phyloP scores from a whole-genome alignment of 768 basidiomycete species.

The Pholiota microspora region DNA sequence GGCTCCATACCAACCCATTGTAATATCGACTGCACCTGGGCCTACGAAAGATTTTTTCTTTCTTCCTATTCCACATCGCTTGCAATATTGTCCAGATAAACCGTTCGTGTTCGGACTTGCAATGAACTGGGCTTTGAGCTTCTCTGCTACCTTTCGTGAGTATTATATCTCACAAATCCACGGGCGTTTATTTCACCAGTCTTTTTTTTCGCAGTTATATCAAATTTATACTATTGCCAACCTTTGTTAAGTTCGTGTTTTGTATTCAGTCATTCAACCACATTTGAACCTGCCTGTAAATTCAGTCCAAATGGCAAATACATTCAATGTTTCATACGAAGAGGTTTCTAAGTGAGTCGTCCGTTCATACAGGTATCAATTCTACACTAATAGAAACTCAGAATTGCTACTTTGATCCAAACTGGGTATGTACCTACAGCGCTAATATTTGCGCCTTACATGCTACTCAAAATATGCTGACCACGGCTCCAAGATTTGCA shows the following conservation, averaged over 20 bases:
- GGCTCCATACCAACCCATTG: neutral
- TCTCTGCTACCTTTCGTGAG: constrained; percentile 15
- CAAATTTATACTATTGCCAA: constrained; percentile 79
- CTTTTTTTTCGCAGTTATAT: constrained; percentile 45
- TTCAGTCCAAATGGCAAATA: constrained; percentile 36
- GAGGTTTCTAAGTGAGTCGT: constrained; percentile 15
- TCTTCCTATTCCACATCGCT: constrained; percentile 9
- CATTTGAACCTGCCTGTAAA: neutral
- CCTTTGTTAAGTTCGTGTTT: constrained; percentile 60
- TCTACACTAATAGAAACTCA: constrained; percentile 22
- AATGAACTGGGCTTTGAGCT: constrained; percentile 12
- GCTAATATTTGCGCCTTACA: neutral
- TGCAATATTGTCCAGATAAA: constrained; percentile 6
- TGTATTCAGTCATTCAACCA: neutral
- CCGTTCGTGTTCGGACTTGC: constrained; percentile 9
- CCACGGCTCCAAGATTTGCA: constrained; percentile 49
- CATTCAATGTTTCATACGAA: constrained; percentile 22
- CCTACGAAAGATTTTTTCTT: constrained; percentile 11
- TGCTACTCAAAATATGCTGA: neutral
- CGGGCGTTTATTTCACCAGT: neutral
- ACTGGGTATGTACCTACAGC: constrained; percentile 46
- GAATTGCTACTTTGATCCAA: constrained; percentile 63
- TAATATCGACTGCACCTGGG: neutral
- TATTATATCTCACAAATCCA: neutral
- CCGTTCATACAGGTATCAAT: neutral